Conservation (phyloP, 2,329 filamentous ascomycete genomes). For the Grosmannia penicillata region DNA sequence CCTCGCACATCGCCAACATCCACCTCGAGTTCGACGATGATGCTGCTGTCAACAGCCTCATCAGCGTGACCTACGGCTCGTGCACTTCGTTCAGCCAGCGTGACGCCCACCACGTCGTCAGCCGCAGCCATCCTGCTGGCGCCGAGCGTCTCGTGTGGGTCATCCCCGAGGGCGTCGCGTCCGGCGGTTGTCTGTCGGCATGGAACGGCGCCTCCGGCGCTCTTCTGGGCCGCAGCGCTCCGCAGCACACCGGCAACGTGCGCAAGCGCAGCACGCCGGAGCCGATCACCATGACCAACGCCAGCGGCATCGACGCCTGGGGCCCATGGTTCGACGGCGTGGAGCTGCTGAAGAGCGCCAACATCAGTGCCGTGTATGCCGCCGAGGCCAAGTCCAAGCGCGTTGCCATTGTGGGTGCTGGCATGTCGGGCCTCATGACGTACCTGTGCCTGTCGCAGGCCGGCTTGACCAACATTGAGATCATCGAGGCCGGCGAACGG, state of each 20-base stretch:
- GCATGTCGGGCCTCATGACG: constrained; percentile 51
- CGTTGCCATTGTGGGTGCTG: constrained; percentile 50
- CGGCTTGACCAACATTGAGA: constrained; percentile 44
- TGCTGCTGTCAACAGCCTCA: constrained; percentile 1
- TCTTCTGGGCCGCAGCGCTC: constrained; percentile 8
- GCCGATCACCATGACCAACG: constrained; percentile 32
- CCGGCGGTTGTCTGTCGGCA: constrained; percentile 9
- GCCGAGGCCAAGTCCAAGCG: constrained; percentile 38
- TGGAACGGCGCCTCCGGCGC: constrained; percentile 3
- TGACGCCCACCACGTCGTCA: constrained; percentile 7
- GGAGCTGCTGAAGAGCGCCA: constrained; percentile 37
- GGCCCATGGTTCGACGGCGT: constrained; percentile 56
- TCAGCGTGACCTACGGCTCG: constrained; percentile 7
- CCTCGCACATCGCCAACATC: constrained; percentile 9
- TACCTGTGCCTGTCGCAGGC: constrained; percentile 31
- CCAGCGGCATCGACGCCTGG: constrained; percentile 28
- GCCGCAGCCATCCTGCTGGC: constrained; percentile 1
- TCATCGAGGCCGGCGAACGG: constrained; percentile 44
- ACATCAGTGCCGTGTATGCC: constrained; percentile 36
- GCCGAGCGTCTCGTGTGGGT: constrained; percentile 9
- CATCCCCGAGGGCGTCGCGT: constrained; percentile 4
- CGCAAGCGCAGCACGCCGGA: constrained; percentile 8
- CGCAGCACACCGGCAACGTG: constrained; percentile 8
- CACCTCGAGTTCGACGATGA: constrained; percentile 7
- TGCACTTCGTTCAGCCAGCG: neutral